Percentiles rank a stretch among this genome's conserved stretches.
Conservation (phyloP, 75 land plant species). For the Azolla pinnata region DNA sequence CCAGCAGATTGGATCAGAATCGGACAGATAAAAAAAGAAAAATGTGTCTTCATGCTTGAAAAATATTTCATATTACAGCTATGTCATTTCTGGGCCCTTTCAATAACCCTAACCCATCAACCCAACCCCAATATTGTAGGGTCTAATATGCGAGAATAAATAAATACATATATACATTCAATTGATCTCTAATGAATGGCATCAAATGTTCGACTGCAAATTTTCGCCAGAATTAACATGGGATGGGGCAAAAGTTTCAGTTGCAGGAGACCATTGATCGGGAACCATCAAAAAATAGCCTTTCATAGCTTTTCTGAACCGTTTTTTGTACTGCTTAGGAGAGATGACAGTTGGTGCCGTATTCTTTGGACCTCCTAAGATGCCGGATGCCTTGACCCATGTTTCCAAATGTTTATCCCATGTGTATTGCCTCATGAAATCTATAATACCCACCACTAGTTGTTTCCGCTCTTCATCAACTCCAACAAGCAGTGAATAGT, state of each 20-base stretch:
- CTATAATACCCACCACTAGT: conserved; percentile 84
- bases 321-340: conserved; percentile 83
- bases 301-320: conserved; percentile 87
- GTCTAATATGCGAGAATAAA: too few relatives aligned
- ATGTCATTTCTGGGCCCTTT: too few relatives aligned
- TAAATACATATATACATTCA: background rate
- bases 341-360: conserved; percentile 73
- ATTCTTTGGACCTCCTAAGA: conserved; percentile 83
- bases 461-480: conserved; percentile 69
- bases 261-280: conserved; percentile 70
- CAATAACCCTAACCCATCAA: too few relatives aligned
- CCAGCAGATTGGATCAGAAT: too few relatives aligned
- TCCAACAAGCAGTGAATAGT: conserved; percentile 85
- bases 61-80: too few relatives aligned
- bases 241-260: conserved; percentile 28
- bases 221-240: conserved; percentile 40
- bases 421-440: conserved; percentile 92
- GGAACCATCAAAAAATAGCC: conserved; percentile 79
- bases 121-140: too few relatives aligned
- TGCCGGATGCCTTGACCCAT: conserved; percentile 82
- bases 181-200: background rate
- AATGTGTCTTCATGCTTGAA: too few relatives aligned
- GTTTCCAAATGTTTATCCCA: conserved; percentile 98
- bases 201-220: conserved; percentile 1
- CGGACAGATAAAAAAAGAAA: too few relatives aligned